Conservation (phyloP, 306 rosid genomes). For the Casuarina cunninghamiana region DNA sequence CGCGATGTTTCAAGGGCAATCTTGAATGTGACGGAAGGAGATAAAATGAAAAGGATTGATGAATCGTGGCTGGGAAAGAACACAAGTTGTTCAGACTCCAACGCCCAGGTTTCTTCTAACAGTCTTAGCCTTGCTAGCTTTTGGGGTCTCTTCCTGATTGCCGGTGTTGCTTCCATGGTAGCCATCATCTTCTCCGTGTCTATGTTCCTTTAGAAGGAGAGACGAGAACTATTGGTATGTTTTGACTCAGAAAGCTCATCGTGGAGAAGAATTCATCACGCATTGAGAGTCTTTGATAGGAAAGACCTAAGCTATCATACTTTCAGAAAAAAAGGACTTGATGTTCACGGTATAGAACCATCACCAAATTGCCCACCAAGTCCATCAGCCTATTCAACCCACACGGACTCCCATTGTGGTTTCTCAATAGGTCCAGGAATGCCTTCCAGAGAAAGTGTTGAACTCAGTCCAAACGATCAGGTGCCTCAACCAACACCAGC, state of each 20-base stretch:
- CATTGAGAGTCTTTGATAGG: constrained; percentile 19
- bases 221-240: neutral
- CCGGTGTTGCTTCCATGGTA: constrained; percentile 29
- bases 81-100: constrained; percentile 26
- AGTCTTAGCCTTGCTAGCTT: constrained; percentile 29
- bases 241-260: too few relatives aligned
- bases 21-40: constrained; percentile 24
- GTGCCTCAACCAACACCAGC: too few relatives aligned
- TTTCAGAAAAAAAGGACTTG: constrained; percentile 11
- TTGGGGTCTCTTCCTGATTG: constrained; percentile 58
- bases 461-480: too few relatives aligned
- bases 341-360: too few relatives aligned
- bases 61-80: constrained; percentile 39
- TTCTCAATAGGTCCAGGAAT: too few relatives aligned
- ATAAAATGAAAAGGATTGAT: too few relatives aligned
- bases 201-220: neutral
- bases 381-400: too few relatives aligned
- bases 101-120: constrained; percentile 27
- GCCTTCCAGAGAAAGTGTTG: too few relatives aligned
- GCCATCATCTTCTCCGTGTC: constrained; percentile 29
- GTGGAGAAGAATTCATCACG: neutral
- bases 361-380: too few relatives aligned
- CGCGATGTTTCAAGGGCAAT: constrained; percentile 55
- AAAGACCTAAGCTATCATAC: constrained; percentile 34
- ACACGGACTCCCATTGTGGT: too few relatives aligned